phyloP scores from a whole-genome alignment of 2,329 filamentous ascomycete genomes.

The Paracorniculantispora psalliotae region DNA sequence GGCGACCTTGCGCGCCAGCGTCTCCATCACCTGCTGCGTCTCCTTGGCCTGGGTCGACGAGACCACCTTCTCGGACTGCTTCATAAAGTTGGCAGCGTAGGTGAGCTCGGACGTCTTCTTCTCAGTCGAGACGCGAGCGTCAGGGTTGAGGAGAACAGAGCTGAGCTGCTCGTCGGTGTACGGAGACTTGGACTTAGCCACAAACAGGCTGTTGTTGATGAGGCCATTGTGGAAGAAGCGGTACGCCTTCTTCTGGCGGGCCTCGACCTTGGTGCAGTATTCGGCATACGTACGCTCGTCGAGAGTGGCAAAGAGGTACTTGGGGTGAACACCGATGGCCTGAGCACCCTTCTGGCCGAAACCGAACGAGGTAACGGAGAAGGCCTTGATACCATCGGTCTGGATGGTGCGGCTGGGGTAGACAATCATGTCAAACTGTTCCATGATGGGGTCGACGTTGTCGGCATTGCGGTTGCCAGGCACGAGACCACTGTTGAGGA shows the following conservation, averaged over 20 bases:
- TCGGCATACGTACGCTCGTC: conserved; percentile 75
- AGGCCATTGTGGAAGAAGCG: conserved; percentile 97
- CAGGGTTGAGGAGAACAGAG: conserved; percentile 88
- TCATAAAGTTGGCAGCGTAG: conserved; percentile 66
- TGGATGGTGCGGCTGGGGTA: conserved; percentile 94
- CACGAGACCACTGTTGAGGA: conserved; percentile 88
- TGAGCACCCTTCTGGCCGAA: conserved; percentile 99
- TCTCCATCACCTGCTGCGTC: conserved; percentile 72
- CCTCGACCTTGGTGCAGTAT: conserved; percentile 85
- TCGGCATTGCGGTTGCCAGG: conserved; percentile 97
- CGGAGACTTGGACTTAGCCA: conserved; percentile 86
- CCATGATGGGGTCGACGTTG: conserved; percentile 93
- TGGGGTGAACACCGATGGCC: conserved; percentile 93
- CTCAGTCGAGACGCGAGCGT: conserved; percentile 77
- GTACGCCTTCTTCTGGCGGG: conserved; percentile 97
- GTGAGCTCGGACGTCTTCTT: conserved; percentile 79
- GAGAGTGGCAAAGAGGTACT: conserved; percentile 91
- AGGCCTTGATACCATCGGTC: conserved; percentile 96
- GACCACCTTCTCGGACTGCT: conserved; percentile 54
- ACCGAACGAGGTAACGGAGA: conserved; percentile 97
- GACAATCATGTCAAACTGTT: conserved; percentile 96
- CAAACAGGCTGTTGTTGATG: conserved; percentile 97
- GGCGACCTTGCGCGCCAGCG: conserved; percentile 60
- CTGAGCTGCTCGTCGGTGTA: conserved; percentile 85
- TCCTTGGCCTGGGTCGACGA: conserved; percentile 49